Evolutionary conservation across 129 eudicot species (phyloP), one percentile per base, ranked within the genome.

Genomic region (Artemisia annua): DNA sequence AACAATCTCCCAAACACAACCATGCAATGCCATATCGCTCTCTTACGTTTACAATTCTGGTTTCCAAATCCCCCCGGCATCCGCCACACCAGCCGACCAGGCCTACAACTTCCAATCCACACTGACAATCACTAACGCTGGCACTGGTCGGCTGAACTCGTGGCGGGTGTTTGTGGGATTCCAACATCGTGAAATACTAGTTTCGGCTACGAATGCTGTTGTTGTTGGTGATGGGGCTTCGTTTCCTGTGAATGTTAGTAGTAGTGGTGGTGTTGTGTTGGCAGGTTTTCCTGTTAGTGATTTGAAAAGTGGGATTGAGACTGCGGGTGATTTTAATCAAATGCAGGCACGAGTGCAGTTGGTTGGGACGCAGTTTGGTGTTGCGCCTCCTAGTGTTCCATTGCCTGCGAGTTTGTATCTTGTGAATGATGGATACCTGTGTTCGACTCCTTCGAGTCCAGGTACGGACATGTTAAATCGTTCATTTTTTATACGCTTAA

Each of bases 161-260:
- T 89, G 96, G 96, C 76, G 82, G 79, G 86, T 83, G 14, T 86
- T 80, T 67, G 83, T 87, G 17, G 88, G 90, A 24, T 89, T 89
- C 48, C 79, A 73, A 10, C 63, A 89, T 71, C 70, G 75, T 3
- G 96, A 89, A 80, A n/a, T 82, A 7, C 69, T 87, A 75, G 96
- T 85, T 3, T 87, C 90, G 5, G 83, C 86, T 46, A 62, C 81
- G 1, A 78, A 78, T 12, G 96, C 88, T 11, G 82, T 87, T 39
- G 80, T 89, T 0, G 46, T 39, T 52, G 90, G 78, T 51, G 88
- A 86, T 30, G 92, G 88, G 12, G 67, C 75, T 4, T 63, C 84
- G 24, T 69, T 85, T 51, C 92, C 92, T 1, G 86, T 80, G 8
- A 72, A 86, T 49, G 88, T 84, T 16, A 78, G 87, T 63, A 74